Evolutionary conservation across 2,329 filamentous ascomycete species (phyloP), one percentile per base, ranked within the genome.

Genomic region (Fusarium sp.): DNA sequence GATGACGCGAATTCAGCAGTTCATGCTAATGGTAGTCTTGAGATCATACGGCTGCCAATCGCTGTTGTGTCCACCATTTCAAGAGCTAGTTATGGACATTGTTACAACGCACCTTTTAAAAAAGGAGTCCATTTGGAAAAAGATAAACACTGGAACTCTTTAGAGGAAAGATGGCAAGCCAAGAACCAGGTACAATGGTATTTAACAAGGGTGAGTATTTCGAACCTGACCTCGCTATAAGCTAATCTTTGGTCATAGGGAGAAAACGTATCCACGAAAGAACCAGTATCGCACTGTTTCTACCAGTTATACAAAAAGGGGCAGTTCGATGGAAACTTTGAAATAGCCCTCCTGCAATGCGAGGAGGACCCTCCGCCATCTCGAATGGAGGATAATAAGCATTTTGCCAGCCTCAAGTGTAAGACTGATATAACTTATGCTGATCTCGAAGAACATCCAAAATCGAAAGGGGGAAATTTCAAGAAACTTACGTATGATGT

Each of bases 201-300:
- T 5, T 2, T 54, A 3, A 34, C 27, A 2, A 54, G 14, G 27
- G 37, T 54, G n/a, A 25, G 20, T n/a, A 3, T 6, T 16, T 3
- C 5, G 2, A 34, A 5, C 16, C 16, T 34, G 8, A 1, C 4
- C 7, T 18, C 3, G 2, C 2, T 9, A 34, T 18, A 3, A 0
- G 0, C 32, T 34, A 18, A 34, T 14, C 1, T 14, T 11, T 7
- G 2, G 6, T 7, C 3, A 18, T 5, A 34, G 32, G 37, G n/a
- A 4, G 37, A n/a, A 13, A 41, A 41, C 4, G 37, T 20, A 4
- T 41, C 37, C 0, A 41, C 37, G n/a, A 41, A n/a, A 8, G 37
- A 20, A 20, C 37, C 37, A 20, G 37, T 41, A 11, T 20, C 37
- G 11, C 37, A 41, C n/a, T 11, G 4, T 7, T 41, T 41, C 12